Evolutionary conservation across 352 stramenopile species (phyloP), one percentile per base, ranked within the genome.

Genomic region (Thraustochytrium sp.): DNA sequence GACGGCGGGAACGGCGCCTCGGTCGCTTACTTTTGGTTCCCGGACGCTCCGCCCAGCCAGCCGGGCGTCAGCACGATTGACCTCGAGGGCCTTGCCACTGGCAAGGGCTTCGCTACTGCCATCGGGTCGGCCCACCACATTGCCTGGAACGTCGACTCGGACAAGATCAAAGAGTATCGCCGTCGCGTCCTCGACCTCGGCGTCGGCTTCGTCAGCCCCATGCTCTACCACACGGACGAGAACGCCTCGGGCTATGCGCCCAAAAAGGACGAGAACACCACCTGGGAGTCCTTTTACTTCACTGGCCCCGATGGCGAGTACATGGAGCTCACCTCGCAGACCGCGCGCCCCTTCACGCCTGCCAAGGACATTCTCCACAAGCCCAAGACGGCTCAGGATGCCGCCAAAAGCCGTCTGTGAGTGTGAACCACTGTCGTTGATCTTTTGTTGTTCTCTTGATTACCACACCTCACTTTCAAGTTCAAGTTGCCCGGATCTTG

Each of bases 1-100:
- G 75, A 84, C 44, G 75, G 75, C 55, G 75, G 75, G 16, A 84
- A 75, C 55, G 75, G 75, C 29, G 75, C 75, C 13, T 80, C 54
- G 8, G 23, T 84, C 23, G 75, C 75, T 18, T 84, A 84, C 75
- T 84, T 84, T 84, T 84, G 61, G 55, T 84, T 84, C n/a, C 75
- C 75, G 13, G 26, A 84, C 26, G 75, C 75, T 21, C 75, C 75
- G 13, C 21, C 34, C 21, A 21, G 59, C 26, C 29, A 34, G 23
- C 54, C 75, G 23, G 75, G 75, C 1, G 16, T 84, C 21, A 75
- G 18, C n/a, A 83, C 59, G 23, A 61, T 84, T 13, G 75, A 84
- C 34, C 3, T 84, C 8, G 31, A 46, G 38, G 44, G 84, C n/a
- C 5, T 83, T 29, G n/a, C 23, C 34, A 46, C 61, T 11, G 75